Conservation (phyloP, 306 rosid genomes). For the Potentilla sterilis region DNA sequence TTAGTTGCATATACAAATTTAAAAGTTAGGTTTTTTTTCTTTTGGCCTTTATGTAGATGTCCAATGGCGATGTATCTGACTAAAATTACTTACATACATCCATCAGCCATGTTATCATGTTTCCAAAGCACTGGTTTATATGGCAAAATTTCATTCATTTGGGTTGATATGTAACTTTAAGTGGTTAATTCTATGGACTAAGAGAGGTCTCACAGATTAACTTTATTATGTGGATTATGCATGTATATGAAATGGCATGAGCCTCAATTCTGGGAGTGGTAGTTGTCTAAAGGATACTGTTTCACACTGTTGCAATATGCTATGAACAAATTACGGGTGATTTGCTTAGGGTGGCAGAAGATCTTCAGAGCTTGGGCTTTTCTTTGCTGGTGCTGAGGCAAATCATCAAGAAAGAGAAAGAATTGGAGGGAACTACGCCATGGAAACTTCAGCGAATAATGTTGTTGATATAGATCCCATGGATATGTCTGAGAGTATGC, state of each 20-base stretch:
- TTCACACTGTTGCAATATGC: constrained; percentile 10
- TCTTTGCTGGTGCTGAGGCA: constrained; percentile 87
- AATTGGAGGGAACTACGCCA: constrained; percentile 48
- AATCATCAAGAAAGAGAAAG: constrained; percentile 60
- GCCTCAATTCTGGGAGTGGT: constrained; percentile 8
- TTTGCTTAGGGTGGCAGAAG: constrained; percentile 68
- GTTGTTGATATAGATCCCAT: constrained; percentile 70
- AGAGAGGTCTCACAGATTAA: not conserved
- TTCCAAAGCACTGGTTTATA: not conserved
- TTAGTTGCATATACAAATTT: not conserved
- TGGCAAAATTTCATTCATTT: not conserved
- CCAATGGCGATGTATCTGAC: not conserved
- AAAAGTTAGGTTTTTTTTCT: not conserved
- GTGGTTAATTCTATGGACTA: not conserved
- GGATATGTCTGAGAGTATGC: constrained; percentile 98
- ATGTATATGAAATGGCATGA: not conserved
- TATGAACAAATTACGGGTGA: constrained; percentile 29
- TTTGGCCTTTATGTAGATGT: not conserved
- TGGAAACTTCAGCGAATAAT: constrained; percentile 36
- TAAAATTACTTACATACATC: not conserved
- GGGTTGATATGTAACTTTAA: not conserved
- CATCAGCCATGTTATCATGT: not conserved
- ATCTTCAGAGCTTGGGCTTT: constrained; percentile 77
- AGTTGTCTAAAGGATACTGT: constrained; percentile 8
- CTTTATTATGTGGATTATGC: not conserved